phyloP scores from a whole-genome alignment of 2,329 filamentous ascomycete genomes.

The Colletotrichum sp. region DNA sequence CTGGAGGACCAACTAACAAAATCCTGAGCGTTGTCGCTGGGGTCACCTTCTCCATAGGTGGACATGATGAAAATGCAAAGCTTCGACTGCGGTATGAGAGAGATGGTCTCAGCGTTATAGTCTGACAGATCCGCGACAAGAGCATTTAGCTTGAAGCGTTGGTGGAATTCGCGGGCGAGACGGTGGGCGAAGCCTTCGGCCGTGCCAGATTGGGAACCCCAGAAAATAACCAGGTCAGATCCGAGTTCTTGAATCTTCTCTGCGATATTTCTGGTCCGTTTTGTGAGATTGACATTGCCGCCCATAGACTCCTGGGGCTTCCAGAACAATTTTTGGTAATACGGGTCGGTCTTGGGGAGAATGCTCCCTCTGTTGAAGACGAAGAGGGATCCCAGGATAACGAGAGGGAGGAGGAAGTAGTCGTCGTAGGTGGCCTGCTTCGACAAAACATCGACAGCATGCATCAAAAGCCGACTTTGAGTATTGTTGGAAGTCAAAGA shows the following conservation, averaged over 20 bases:
- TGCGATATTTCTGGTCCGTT: not conserved
- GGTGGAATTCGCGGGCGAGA: not conserved
- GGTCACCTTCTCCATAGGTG: not conserved
- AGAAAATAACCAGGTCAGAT: not conserved
- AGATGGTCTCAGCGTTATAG: not conserved
- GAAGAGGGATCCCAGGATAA: not conserved
- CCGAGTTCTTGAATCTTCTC: not conserved
- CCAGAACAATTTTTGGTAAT: not conserved
- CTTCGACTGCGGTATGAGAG: not conserved
- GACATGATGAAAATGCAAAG: not conserved
- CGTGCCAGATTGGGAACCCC: not conserved
- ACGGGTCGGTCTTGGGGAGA: not conserved
- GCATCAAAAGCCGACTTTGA: not conserved
- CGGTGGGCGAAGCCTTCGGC: not conserved
- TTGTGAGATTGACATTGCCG: not conserved
- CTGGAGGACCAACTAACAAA: not conserved
- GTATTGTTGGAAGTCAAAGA: not conserved
- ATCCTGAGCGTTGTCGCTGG: not conserved
- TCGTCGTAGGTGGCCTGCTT: not conserved
- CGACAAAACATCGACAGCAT: not conserved
- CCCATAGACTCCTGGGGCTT: not conserved
- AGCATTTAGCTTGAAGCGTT: not conserved
- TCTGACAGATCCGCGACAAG: not conserved
- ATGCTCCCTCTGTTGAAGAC: not conserved
- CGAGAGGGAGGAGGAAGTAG: not conserved